Base-by-base conservation (phyloP, 1,284 basidiomycete genomes). In the Lentinus polychrous region DNA sequence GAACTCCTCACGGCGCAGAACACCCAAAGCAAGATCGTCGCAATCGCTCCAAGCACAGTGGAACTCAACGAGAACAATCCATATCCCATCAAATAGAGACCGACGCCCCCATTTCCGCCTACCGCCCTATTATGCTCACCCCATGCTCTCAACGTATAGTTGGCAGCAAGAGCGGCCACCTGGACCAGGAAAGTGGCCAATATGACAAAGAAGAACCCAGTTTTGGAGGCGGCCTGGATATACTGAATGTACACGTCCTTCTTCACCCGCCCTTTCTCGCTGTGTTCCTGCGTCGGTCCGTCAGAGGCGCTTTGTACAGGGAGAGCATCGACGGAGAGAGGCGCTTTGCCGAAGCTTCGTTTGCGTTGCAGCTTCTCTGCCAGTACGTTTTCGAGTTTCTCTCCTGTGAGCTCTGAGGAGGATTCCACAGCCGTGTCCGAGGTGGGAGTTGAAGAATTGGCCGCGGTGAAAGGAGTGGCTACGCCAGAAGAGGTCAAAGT, bases 261-360 rank as follows among this genome's bases (percentile, higher is more conserved):
- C 66, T 94, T 94, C 54, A 95, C 91, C 12, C 76, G 77, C 1
- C 94, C 93, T 61, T 86, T 83, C 58, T 94, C 91, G 38, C 75
- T 76, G 59, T 91, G 84, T 62, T 94, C 92, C 60, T 88, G 86
- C 2, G 80, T 72, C 11, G 76, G 59, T 2, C 79, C 81, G 33
- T 70, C 66, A 1, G 72, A 65, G n/a, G 68, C 55, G 15, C 69
- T 61, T 32, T 71, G 63, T 7, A 63, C 55, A 3, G 74, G 63
- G 2, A 69, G 61, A 24, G 66, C 60, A 31, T 66, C 52, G 2
- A 69, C 67, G 37, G 80, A 55, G 32, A 64, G 60, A 27, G 27
- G 27, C n/a, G 81, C 75, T 55, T 74, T 76, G 12, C 66, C 57
- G 54, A 78, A 85, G 56, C 78, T 81, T 34, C 62, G 59, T 34